Base-by-base conservation (phyloP, 2,329 filamentous ascomycete genomes). In the Sporothrix phasma region DNA sequence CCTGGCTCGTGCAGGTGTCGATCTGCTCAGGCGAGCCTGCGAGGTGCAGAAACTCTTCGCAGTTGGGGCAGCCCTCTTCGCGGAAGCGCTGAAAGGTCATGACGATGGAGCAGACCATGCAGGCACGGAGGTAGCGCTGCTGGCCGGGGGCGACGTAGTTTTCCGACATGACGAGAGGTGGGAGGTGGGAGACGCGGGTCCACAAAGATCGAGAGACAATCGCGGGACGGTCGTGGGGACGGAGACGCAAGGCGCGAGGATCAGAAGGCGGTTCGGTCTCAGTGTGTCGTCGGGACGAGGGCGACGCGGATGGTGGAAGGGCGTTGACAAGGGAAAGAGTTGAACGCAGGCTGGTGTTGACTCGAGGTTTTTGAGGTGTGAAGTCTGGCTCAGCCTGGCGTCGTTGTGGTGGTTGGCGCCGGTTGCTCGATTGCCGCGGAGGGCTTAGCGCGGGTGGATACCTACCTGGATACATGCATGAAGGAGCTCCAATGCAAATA, bases 81-180 rank as follows among this genome's bases (percentile, higher is more conserved):
- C 87, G 82, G 82, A 99, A 99, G 75, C 90, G 88, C 88, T 93
- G 82, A 72, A 88, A 86, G 66, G 89, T 88, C 81, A 93, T 91
- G 69, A 97, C 90, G 73, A 97, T 89, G 63, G 91, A 93, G 84
- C 94, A 99, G 70, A 97, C 91, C 92, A 99, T 97, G 81, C 94
- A 99, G 72, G 94, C 94, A 77, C 94, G 92, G 70, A 96, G 84
- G 74, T 90, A 87, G 77, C 92, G 90, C 79, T 88, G 86, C 77
- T 94, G 89, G 74, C 81, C 82, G 6, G 89, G 83, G 17, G 88
- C 78, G 67, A 92, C 87, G 75, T 85, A 92, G 75, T 86, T 88
- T 65, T 79, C 74, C 13, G 77, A 76, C 78, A 80, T 80, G 64
- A 41, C 67, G 49, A 54, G 0, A 26, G 17, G 6, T 6, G 15